Evolutionary conservation across 2,329 filamentous ascomycete genomes (phyloP).

Genomic region (Tolypocladium tundrense): DNA sequence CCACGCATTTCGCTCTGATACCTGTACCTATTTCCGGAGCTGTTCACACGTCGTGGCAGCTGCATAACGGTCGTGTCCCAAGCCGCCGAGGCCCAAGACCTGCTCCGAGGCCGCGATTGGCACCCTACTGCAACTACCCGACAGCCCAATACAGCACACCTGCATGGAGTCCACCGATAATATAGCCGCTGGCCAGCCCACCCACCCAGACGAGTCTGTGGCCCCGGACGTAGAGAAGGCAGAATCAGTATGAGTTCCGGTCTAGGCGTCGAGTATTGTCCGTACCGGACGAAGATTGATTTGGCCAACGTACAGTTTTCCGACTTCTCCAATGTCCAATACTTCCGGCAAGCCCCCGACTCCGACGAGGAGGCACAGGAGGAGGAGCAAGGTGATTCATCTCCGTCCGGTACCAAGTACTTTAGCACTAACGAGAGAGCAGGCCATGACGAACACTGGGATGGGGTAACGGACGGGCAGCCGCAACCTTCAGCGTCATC

Average conservation of each 20-base stretch:
- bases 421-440: neutral
- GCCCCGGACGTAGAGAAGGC: constrained; percentile 15
- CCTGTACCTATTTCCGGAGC: neutral
- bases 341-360: constrained; percentile 25
- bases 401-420: neutral
- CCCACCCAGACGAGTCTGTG: constrained; percentile 9
- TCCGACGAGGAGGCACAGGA: constrained; percentile 26
- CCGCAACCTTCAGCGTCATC: neutral
- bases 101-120: constrained; percentile 3
- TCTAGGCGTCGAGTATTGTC: constrained; percentile 26
- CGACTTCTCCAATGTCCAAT: constrained; percentile 33
- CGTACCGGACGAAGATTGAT: constrained; percentile 27
- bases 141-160: constrained; percentile 20
- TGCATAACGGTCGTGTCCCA: constrained; percentile 4
- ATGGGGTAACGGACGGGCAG: constrained; percentile 2
- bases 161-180: constrained; percentile 21
- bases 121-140: constrained; percentile 20
- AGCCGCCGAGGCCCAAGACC: constrained; percentile 9
- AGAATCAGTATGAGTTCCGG: constrained; percentile 31
- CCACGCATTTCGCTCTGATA: neutral
- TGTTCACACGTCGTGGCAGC: constrained; percentile 5
- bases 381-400: constrained; percentile 7
- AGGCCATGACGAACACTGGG: constrained; percentile 1
- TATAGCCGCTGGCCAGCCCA: constrained; percentile 19
- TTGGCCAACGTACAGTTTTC: constrained; percentile 28